phyloP scores from a whole-genome alignment of 495 filamentous ascomycete genomes.

The Tuber umbilicatum region DNA sequence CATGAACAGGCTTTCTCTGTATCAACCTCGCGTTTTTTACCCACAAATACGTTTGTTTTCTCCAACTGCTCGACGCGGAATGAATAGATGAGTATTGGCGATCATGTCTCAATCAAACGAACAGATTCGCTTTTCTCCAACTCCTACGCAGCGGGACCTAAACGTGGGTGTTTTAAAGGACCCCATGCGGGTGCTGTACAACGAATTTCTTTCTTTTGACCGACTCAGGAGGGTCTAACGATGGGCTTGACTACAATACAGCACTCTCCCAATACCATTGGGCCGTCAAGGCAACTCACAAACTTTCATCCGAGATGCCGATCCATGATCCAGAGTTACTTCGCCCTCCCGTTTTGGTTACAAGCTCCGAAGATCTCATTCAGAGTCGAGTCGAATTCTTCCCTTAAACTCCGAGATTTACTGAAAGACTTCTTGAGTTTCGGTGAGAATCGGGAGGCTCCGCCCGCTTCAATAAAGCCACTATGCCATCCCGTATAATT shows the following conservation, averaged over 20 bases:
- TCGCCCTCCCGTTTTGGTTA: not conserved
- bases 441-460: not conserved
- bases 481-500: not conserved
- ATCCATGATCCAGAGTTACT: conserved; percentile 2
- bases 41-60: not conserved
- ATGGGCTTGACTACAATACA: not conserved
- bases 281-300: not conserved
- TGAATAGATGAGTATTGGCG: not conserved
- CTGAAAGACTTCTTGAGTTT: not conserved
- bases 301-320: not conserved
- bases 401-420: not conserved
- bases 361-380: not conserved
- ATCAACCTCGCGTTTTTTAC: not conserved
- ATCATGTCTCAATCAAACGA: not conserved
- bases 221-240: not conserved
- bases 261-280: not conserved
- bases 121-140: not conserved
- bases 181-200: too few species aligned
- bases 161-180: not conserved
- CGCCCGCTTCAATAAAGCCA: not conserved
- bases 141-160: not conserved
- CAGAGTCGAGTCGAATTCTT: not conserved
- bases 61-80: not conserved
- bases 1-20: not conserved
- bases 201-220: not conserved